Evolutionary conservation across 2,329 filamentous ascomycete species (phyloP), one percentile per base, ranked within the genome.

Genomic region (Ampelomyces quisqualis): DNA sequence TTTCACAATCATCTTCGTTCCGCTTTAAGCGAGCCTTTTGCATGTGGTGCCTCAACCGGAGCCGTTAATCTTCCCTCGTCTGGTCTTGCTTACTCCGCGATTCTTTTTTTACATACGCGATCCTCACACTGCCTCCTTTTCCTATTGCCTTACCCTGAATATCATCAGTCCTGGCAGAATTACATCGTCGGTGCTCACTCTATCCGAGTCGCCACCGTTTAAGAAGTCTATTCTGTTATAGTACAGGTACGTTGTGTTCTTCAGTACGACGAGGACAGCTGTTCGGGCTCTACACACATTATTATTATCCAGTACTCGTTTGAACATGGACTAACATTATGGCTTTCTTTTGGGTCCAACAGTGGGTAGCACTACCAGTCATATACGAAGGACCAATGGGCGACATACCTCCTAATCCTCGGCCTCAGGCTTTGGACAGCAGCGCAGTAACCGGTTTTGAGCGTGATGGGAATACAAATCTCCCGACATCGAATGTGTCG

Each of bases 291-390:
- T 46, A 34, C 49, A 47, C 45, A 53, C 53, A 43, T 45, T 53
- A 48, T 47, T 48, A 56, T 51, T 51, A 29, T 43, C 45, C 18
- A 39, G 40, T 43, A 38, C 26, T 51, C 45, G 34, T 47, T 56
- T 49, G 37, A 56, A 54, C 45, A 69, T 70, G 62, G 59, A 53
- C 68, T 70, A 58, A 70, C 56, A 28, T 11, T 8, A 70, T 70
- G 66, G 53, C 66, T 47, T 67, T 66, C 49, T 50, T 69, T 55
- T 70, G 67, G 68, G 53, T 70, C 45, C 68, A 70, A 46, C 68
- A 70, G 65, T 71, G 69, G 69, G 52, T 71, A 43, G 60, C 67
- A 43, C 57, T 71, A 58, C 68, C 68, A 33, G 43, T 70, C 47
- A 48, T 69, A 50, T 57, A 62, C 47, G 64, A 70, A 43, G 58